These are phyloP conservation scores for Fraxinus excelsior DNA, from an alignment of 257 asterid genomes.

Conservation along the genomic window DNA sequence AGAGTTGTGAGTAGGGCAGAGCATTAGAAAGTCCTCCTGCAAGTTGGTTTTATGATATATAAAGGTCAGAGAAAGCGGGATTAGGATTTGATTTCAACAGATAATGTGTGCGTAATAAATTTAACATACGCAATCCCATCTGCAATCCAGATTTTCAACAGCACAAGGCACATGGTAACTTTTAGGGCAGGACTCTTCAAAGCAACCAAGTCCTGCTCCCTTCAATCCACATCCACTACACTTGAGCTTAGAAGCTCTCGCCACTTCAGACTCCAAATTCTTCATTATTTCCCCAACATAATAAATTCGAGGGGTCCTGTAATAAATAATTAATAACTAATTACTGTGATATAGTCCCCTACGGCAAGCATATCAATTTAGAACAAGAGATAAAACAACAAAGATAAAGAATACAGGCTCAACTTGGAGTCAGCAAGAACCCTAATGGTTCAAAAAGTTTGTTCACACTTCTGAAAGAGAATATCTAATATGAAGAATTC, in stretches of 20 bases:
- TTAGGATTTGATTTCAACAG: constrained; percentile 6
- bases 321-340: neutral
- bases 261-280: constrained; percentile 80
- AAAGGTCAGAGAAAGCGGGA: neutral
- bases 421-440: neutral
- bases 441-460: neutral
- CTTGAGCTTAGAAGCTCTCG: constrained; percentile 89
- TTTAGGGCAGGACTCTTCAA: constrained; percentile 69
- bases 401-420: neutral
- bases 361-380: neutral
- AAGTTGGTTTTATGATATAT: constrained; percentile 4
- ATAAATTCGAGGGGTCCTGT: constrained; percentile 87
- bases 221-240: constrained; percentile 83
- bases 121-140: constrained; percentile 81
- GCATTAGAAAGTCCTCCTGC: constrained; percentile 71
- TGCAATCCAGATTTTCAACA: constrained; percentile 57
- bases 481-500: neutral
- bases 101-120: neutral
- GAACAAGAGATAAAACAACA: neutral
- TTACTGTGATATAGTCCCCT: neutral
- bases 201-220: constrained; percentile 98
- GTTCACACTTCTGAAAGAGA: neutral
- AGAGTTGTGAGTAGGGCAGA: constrained; percentile 78
- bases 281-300: constrained; percentile 59
- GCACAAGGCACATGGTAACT: constrained; percentile 93